Base-by-base conservation (phyloP, 108 stramenopile genomes). In the Nitzschia sp. region DNA sequence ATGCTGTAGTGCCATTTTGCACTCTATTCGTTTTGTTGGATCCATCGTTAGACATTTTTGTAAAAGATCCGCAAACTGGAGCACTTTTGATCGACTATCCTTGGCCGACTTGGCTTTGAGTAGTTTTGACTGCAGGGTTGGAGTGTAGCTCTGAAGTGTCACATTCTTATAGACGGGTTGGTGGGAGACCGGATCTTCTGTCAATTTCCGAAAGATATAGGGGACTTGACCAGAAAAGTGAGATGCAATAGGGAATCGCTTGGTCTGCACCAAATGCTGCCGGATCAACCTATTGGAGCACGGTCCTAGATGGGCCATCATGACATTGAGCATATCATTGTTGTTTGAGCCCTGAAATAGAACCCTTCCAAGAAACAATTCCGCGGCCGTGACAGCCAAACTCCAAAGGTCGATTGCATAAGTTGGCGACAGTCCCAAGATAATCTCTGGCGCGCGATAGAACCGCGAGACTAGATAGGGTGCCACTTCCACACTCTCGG, bases 391-490 rank as follows among this genome's bases (percentile, higher is more conserved):
- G 5, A 88, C 91, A 0, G 90, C 95, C 3, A 98, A 73, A 60
- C 87, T 84, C 98, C 98, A 99, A 11, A 98, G 59, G 72, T 99
- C 99, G 29, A 98, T 84, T 21, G 90, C 85, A 45, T 82, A 74
- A 72, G 96, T 93, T 60, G 97, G 97, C 46, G 87, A 68, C 31
- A 98, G 65, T 13, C 99, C 99, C 66, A 99, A 80, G 23, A 99
- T 96, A n/a, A 99, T 90, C 79, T 99, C 99, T 0, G 99, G 99
- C 0, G 98, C 95, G 30, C 99, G 92, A 70, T 99, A 99, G 68
- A 97, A 99, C 24, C 98, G 82, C n/a, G 92, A 93, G 5, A 99
- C 98, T 1, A 99, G 87, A 63, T 98, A 98, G 13, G 98, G 98
- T 11, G 99, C 96, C 2, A 95, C 91, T 55, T 75, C 45, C 13